phyloP scores from a whole-genome alignment of 352 stramenopile genomes.

The Phytophthora megakarya region DNA sequence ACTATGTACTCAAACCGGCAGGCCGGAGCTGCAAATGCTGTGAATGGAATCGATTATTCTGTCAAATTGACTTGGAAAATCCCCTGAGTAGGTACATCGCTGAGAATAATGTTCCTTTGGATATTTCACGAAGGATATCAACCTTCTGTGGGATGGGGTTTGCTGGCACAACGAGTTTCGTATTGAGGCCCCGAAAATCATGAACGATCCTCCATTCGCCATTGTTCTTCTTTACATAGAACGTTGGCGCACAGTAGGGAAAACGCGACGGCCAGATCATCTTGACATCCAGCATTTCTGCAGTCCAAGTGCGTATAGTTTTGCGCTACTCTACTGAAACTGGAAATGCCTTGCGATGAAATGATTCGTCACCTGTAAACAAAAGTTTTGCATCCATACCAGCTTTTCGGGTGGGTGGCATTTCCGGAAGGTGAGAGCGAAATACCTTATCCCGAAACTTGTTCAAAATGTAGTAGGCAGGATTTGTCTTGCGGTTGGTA shows the following conservation, averaged over 20 bases:
- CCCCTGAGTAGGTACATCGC: constrained; percentile 12
- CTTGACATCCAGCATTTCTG: neutral
- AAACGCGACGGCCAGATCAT: neutral
- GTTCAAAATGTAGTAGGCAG: neutral
- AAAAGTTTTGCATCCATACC: constrained; percentile 7
- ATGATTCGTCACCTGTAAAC: no score
- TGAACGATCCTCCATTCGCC: constrained; percentile 6
- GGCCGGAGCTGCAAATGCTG: constrained; percentile 5
- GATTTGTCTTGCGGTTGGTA: constrained; percentile 2
- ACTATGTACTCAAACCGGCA: constrained; percentile 15
- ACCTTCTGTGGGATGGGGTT: constrained; percentile 10
- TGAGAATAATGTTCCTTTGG: neutral
- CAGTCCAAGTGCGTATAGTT: no score
- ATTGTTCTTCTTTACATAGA: neutral
- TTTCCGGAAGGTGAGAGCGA: neutral
- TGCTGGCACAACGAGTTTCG: constrained; percentile 1
- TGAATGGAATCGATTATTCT: constrained; percentile 11
- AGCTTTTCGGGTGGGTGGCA: neutral
- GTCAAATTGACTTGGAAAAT: constrained; percentile 9
- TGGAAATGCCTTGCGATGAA: no score
- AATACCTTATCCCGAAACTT: constrained; percentile 10
- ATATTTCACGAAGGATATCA: constrained; percentile 6
- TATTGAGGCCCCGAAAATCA: constrained; percentile 2
- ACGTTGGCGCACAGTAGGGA: constrained; percentile 5
- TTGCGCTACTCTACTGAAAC: no score